phyloP scores from a whole-genome alignment of 176 grass and related monocot genomes.

The Ampelocalamus luodianensis region DNA sequence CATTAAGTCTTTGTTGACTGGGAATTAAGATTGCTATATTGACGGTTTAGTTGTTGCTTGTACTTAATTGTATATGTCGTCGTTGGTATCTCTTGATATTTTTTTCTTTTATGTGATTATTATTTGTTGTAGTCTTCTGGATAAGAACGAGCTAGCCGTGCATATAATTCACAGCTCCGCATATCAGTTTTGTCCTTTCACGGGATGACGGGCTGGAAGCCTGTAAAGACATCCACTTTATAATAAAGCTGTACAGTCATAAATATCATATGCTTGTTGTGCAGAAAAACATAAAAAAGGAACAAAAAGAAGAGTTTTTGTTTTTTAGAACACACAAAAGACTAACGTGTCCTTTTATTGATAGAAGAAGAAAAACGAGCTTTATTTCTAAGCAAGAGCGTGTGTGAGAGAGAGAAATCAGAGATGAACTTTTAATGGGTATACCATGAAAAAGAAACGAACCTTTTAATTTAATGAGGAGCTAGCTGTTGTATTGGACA shows the following conservation, averaged over 20 bases:
- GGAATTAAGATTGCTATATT: neutral
- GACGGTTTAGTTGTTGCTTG: neutral
- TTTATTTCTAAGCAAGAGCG: neutral
- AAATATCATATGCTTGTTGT: neutral
- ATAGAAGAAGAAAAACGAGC: neutral
- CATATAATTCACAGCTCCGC: neutral
- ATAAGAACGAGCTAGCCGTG: neutral
- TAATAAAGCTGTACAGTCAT: neutral
- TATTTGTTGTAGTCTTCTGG: neutral
- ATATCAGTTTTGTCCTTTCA: neutral
- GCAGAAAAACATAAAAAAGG: neutral
- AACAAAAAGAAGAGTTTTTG: neutral
- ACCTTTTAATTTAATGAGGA: neutral
- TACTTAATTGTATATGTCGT: neutral
- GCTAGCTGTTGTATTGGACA: neutral
- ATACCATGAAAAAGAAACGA: neutral
- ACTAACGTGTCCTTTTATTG: neutral
- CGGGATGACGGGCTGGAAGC: neutral
- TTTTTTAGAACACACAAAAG: neutral
- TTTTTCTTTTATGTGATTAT: neutral
- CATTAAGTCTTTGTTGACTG: neutral
- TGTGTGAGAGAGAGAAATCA: neutral
- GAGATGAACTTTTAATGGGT: neutral
- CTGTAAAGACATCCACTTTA: neutral
- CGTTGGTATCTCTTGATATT: neutral